A percentile compares a stretch with the other conserved stretches of the same genome.
Conservation (phyloP, 495 filamentous ascomycete genomes). For the Aspergillus baeticus region DNA sequence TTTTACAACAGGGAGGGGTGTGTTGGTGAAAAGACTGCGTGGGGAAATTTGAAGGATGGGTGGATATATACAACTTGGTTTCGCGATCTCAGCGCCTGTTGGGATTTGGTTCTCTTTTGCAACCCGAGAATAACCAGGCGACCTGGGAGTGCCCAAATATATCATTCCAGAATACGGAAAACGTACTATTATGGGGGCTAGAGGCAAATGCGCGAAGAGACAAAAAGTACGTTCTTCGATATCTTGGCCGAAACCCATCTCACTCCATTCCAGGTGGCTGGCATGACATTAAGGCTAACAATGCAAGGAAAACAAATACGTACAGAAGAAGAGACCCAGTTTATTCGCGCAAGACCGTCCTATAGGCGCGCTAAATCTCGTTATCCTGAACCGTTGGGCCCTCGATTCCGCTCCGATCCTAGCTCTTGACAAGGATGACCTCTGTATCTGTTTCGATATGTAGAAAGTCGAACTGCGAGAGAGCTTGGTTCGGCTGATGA, state of each 20-base stretch:
- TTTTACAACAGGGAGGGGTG: too few relatives aligned
- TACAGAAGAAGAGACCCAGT: constrained; percentile 14
- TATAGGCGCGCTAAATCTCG: constrained; percentile 12
- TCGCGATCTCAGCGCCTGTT: neutral
- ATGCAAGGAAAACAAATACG: constrained; percentile 31
- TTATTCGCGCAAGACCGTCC: constrained; percentile 1
- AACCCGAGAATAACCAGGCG: neutral
- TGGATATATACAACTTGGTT: neutral
- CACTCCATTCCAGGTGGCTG: constrained; percentile 20
- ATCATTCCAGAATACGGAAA: constrained; percentile 4
- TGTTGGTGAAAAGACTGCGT: too few relatives aligned
- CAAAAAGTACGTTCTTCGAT: constrained; percentile 22
- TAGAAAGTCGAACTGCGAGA: neutral
- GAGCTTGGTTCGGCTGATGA: neutral
- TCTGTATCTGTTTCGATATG: neutral
- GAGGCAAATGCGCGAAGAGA: constrained; percentile 1
- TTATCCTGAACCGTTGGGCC: constrained; percentile 6
- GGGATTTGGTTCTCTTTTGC: neutral
- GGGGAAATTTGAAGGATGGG: neutral
- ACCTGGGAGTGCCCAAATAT: constrained; percentile 16
- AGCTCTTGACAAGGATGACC: neutral
- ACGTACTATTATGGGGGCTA: constrained; percentile 1
- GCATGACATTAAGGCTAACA: constrained; percentile 22
- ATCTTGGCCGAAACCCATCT: constrained; percentile 11
- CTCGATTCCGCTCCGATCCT: neutral